These are phyloP conservation scores for Trypanosoma theileri DNA, from an alignment of 208 protist species.

Conservation along the genomic window DNA sequence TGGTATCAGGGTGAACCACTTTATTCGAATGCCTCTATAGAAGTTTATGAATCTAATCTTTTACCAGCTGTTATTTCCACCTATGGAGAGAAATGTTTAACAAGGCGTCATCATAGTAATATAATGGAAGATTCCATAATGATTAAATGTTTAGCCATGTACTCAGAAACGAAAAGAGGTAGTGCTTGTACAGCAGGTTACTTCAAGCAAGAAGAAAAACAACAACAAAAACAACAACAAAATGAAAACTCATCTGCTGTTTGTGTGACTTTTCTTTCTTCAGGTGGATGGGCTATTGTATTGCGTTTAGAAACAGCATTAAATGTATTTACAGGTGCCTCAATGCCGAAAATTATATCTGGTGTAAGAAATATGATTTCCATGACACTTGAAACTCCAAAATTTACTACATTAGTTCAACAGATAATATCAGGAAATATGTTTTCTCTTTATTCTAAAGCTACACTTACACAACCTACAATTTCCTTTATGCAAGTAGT, in stretches of 20 bases:
- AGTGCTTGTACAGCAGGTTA: constrained; percentile 12
- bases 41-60: constrained; percentile 29
- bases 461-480: background rate
- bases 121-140: constrained; percentile 2
- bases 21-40: constrained; percentile 12
- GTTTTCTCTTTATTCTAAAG: too few relatives aligned
- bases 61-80: constrained; percentile 46
- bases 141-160: constrained; percentile 27
- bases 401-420: constrained; percentile 6
- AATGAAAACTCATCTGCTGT: constrained; percentile 19
- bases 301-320: constrained; percentile 41
- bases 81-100: constrained; percentile 26
- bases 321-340: constrained; percentile 47
- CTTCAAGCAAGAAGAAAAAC: constrained; percentile 5
- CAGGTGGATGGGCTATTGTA: constrained; percentile 52
- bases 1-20: constrained; percentile 33
- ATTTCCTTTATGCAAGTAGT: background rate
- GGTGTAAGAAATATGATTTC: constrained; percentile 48
- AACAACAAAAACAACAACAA: too few relatives aligned
- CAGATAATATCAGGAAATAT: background rate
- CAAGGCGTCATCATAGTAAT: background rate
- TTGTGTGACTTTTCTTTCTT: constrained; percentile 38
- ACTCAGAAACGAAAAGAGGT: background rate
- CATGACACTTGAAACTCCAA: constrained; percentile 29
- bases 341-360: constrained; percentile 47